Evolutionary conservation across 192 early-diverging fungal species (phyloP).

Genomic region (Backusella australiensis): DNA sequence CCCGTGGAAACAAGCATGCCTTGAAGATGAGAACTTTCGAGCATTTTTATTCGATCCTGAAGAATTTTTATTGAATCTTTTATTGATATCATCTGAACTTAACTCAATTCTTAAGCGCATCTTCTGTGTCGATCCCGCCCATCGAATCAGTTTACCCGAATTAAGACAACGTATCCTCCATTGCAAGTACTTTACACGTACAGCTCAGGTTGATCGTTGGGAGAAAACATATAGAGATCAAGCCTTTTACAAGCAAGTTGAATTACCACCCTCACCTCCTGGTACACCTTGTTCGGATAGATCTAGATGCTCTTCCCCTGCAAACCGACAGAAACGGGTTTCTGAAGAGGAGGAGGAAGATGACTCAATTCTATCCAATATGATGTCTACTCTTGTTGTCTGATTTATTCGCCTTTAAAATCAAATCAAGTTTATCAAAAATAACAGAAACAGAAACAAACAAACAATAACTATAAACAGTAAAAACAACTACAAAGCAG

Average conservation of each 20-base stretch:
- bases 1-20: conserved; percentile 73
- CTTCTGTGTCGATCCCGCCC: conserved; percentile 63
- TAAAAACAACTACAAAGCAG: neutral
- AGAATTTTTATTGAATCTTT: conserved; percentile 56
- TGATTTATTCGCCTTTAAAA: neutral
- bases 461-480: neutral
- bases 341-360: neutral
- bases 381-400: neutral
- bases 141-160: conserved; percentile 51
- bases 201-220: conserved; percentile 20
- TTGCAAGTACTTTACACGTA: conserved; percentile 35
- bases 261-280: conserved; percentile 10
- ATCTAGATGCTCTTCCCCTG: neutral
- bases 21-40: conserved; percentile 74
- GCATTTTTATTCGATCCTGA: conserved; percentile 60
- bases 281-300: conserved; percentile 6
- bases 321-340: neutral
- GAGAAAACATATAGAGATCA: conserved; percentile 7
- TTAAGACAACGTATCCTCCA: conserved; percentile 38
- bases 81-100: conserved; percentile 64
- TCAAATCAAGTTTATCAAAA: neutral
- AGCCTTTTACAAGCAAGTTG: neutral
- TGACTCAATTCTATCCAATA: neutral
- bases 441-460: neutral
- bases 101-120: conserved; percentile 66